These are phyloP conservation scores for Neofusicoccum parvum DNA, from an alignment of 2,329 filamentous ascomycete genomes.

Conservation along the genomic window DNA sequence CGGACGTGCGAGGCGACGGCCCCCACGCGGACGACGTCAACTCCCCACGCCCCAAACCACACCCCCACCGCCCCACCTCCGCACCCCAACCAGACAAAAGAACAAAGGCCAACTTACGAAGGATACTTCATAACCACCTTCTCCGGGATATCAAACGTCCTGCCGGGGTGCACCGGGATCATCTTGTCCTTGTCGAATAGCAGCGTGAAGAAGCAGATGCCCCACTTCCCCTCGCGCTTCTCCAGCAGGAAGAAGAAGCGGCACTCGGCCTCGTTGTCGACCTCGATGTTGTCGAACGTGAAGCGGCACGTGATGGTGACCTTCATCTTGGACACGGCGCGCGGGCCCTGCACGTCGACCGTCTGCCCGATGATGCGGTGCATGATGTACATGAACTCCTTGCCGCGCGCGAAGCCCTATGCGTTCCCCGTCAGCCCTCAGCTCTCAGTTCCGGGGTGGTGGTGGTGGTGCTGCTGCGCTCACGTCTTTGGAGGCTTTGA, in stretches of 20 bases:
- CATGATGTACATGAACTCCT: conserved; percentile 23
- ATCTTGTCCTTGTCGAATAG: conserved; percentile 44
- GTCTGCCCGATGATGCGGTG: conserved; percentile 25
- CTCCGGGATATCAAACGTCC: conserved; percentile 22
- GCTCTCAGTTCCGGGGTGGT: neutral
- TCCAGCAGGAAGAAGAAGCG: conserved; percentile 25
- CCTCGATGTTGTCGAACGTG: conserved; percentile 25
- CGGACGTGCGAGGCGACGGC: too few species aligned
- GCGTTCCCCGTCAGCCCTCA: too few species aligned
- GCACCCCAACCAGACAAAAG: neutral
- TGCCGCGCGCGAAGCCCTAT: conserved; percentile 4
- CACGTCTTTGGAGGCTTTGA: conserved; percentile 27
- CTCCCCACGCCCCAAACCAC: too few species aligned
- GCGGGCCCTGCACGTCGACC: conserved; percentile 22
- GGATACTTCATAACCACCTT: conserved; percentile 24
- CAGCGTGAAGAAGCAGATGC: conserved; percentile 23
- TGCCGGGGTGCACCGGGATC: conserved; percentile 20
- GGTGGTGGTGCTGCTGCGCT: conserved; percentile 17
- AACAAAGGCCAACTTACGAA: neutral
- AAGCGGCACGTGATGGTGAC: conserved; percentile 26
- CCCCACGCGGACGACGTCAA: too few species aligned
- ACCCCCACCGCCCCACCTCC: too few species aligned
- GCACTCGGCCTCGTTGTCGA: conserved; percentile 25
- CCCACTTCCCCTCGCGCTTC: conserved; percentile 23
- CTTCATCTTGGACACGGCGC: conserved; percentile 26